Percentiles rank a stretch among this genome's conserved stretches.
These are phyloP conservation scores for Cystobasidium onofrii DNA, from an alignment of 768 basidiomycete species.

Conservation along the genomic window DNA sequence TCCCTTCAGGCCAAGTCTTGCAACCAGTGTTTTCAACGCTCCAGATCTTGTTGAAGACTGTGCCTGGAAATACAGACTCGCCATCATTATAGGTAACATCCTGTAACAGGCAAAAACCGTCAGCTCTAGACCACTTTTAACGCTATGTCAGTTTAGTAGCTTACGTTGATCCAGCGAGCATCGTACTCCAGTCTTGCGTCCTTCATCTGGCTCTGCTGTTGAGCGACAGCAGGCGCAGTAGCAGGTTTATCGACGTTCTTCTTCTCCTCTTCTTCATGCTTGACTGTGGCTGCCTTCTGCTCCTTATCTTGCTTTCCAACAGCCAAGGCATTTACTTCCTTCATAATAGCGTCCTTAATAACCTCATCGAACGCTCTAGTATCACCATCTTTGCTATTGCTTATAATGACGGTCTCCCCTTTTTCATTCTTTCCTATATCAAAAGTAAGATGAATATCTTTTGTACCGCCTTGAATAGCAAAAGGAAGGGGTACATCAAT, in stretches of 20 bases:
- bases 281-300: background rate
- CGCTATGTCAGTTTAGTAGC: background rate
- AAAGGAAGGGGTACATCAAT: slow-evolving; percentile 33
- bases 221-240: background rate
- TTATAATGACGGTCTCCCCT: slow-evolving; percentile 24
- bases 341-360: background rate
- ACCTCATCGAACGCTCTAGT: background rate
- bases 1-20: slow-evolving; percentile 17
- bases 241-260: slow-evolving; percentile 31
- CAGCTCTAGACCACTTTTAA: no score
- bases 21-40: slow-evolving; percentile 7
- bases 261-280: background rate
- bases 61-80: slow-evolving; percentile 6
- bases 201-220: slow-evolving; percentile 18
- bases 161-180: slow-evolving; percentile 20
- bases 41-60: slow-evolving; percentile 33
- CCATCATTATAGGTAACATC: slow-evolving; percentile 30
- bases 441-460: slow-evolving; percentile 13
- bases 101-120: background rate
- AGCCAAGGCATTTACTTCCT: background rate
- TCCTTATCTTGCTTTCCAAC: background rate
- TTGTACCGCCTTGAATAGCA: slow-evolving; percentile 15
- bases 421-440: slow-evolving; percentile 26
- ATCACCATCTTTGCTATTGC: background rate
- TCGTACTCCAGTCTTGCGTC: background rate